Conservation (phyloP, 805 yeast genomes). For the Sungouiozyma intestinalis region DNA sequence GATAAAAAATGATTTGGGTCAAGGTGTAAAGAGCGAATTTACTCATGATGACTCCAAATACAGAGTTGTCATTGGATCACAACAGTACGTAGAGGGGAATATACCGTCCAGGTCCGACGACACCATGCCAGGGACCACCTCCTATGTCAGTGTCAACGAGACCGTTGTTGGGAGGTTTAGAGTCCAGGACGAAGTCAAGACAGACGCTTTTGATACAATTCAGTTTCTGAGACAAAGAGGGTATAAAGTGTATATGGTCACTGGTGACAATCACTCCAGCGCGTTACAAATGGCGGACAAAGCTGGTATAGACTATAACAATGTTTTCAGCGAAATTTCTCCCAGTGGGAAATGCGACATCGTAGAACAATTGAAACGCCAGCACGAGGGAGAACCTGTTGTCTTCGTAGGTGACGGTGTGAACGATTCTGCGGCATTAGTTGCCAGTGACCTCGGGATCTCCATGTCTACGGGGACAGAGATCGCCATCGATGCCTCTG, state of each 20-base stretch:
- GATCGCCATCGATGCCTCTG: conserved; percentile 95
- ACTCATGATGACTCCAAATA: conserved; percentile 14
- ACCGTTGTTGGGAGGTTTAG: conserved; percentile 54
- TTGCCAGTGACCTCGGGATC: conserved; percentile 78
- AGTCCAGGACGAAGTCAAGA: conserved; percentile 56
- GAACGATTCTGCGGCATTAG: conserved; percentile 94
- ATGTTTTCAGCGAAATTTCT: conserved; percentile 63
- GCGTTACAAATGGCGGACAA: conserved; percentile 55
- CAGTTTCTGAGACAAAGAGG: conserved; percentile 41
- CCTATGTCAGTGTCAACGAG: conserved; percentile 50
- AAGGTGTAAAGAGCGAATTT: conserved; percentile 27
- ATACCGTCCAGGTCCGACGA: conserved; percentile 8
- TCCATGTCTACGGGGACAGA: conserved; percentile 91
- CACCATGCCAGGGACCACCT: conserved; percentile 32
- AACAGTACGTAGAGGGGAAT: conserved; percentile 13
- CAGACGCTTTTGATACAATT: conserved; percentile 54
- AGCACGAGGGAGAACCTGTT: conserved; percentile 37
- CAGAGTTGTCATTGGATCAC: conserved; percentile 46
- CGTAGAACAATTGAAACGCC: conserved; percentile 39
- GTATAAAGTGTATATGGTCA: conserved; percentile 68
- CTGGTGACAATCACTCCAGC: conserved; percentile 68
- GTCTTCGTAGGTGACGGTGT: conserved; percentile 97
- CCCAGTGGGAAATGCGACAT: conserved; percentile 71
- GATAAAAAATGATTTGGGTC: conserved; percentile 15
- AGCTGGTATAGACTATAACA: conserved; percentile 53